Percentiles rank a stretch among this genome's conserved stretches.
phyloP scores from a whole-genome alignment of 768 basidiomycete species.

The Mycena amicta region DNA sequence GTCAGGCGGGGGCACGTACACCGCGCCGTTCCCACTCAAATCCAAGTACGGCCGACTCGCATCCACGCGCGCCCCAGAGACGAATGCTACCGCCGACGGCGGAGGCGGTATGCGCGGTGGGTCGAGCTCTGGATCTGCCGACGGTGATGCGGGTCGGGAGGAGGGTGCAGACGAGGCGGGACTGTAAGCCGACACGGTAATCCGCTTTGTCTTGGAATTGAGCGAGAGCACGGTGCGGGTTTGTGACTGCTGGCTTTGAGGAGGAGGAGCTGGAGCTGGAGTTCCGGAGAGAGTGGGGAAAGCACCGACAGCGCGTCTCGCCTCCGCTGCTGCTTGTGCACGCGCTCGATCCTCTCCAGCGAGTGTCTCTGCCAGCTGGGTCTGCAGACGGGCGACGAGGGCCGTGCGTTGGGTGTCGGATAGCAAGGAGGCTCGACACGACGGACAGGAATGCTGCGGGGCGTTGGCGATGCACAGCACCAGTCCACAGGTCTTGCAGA shows the following conservation, averaged over 20 bases:
- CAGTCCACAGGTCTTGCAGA: conserved; percentile 62
- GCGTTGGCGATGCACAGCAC: conserved; percentile 62
- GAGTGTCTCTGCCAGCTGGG: conserved; percentile 44
- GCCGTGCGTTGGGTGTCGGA: conserved; percentile 31
- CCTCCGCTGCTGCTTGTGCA: conserved; percentile 49
- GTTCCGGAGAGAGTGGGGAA: conserved; percentile 56
- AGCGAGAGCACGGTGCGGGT: conserved; percentile 65
- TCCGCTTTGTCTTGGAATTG: conserved; percentile 51
- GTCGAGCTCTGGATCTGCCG: conserved; percentile 36
- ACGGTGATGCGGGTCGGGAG: conserved; percentile 38
- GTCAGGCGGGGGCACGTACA: conserved; percentile 39
- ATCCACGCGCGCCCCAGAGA: conserved; percentile 30
- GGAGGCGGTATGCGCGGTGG: conserved; percentile 44
- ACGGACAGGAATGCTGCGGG: conserved; percentile 58
- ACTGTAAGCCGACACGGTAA: conserved; percentile 57
- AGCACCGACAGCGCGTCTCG: conserved; percentile 54
- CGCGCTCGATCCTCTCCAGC: conserved; percentile 52
- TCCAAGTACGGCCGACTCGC: conserved; percentile 48
- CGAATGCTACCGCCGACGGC: conserved; percentile 36
- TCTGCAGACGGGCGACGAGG: conserved; percentile 47
- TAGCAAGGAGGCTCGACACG: conserved; percentile 47
- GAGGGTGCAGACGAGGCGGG: conserved; percentile 32
- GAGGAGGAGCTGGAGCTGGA: conserved; percentile 2
- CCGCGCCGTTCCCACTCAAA: conserved; percentile 32
- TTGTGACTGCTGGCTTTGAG: conserved; percentile 32